These are phyloP conservation scores for Candida dajiaensis DNA, from an alignment of 805 yeast species.

Conservation along the genomic window DNA sequence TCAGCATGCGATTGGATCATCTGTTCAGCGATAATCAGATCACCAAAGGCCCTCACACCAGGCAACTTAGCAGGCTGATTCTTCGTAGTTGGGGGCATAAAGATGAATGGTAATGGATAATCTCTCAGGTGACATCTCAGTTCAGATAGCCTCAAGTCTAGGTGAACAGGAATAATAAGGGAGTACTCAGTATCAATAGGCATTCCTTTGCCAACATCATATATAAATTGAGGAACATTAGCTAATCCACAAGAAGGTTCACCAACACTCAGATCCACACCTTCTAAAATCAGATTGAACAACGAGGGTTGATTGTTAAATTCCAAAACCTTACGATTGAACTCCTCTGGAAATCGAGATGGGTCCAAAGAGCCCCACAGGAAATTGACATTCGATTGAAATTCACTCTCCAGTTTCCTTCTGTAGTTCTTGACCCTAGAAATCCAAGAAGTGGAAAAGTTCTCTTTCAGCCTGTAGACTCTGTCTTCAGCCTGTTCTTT, in stretches of 20 bases:
- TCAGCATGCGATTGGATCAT: conserved; percentile 44
- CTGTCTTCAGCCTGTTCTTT: conserved; percentile 4
- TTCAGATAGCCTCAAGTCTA: conserved; percentile 55
- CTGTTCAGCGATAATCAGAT: conserved; percentile 64
- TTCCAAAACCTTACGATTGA: conserved; percentile 42
- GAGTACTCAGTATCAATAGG: conserved; percentile 69
- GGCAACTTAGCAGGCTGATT: conserved; percentile 20
- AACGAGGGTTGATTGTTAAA: conserved; percentile 46
- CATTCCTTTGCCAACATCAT: conserved; percentile 75
- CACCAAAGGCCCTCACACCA: conserved; percentile 46
- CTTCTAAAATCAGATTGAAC: conserved; percentile 43
- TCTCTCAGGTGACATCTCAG: conserved; percentile 71
- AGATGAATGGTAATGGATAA: conserved; percentile 77
- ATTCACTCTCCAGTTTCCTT: conserved; percentile 32
- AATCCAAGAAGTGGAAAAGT: conserved; percentile 67
- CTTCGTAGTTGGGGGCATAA: conserved; percentile 51
- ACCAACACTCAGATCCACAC: conserved; percentile 40
- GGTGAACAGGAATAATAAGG: conserved; percentile 55
- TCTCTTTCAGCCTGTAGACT: conserved; percentile 30
- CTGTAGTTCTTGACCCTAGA: conserved; percentile 47
- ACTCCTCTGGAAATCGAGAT: conserved; percentile 30
- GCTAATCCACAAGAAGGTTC: conserved; percentile 47
- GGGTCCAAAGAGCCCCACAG: conserved; percentile 36
- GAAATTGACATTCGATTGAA: conserved; percentile 33
- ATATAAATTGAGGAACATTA: conserved; percentile 53